Percentiles rank a stretch among this genome's conserved stretches.
Evolutionary conservation across 1,139 yeast genomes (phyloP).

Genomic region (Petasospora rhodanensis): DNA sequence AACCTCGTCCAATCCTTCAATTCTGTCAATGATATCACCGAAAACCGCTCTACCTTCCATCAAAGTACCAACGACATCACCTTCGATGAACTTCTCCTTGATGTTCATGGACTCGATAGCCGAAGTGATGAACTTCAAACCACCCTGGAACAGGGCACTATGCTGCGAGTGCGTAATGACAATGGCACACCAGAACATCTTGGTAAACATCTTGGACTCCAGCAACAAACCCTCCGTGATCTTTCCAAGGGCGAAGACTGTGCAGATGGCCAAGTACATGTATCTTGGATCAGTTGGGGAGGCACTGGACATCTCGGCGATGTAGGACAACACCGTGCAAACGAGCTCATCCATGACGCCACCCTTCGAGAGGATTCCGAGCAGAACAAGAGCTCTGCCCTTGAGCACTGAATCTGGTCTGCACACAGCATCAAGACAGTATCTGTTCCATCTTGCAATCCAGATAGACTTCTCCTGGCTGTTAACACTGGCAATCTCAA

Average conservation of each 20-base stretch:
- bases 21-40: slow-evolving; percentile 38
- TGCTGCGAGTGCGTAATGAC: slow-evolving; percentile 35
- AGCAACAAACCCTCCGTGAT: slow-evolving; percentile 59
- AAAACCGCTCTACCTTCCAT: slow-evolving; percentile 38
- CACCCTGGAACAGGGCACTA: slow-evolving; percentile 51
- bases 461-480: slow-evolving; percentile 54
- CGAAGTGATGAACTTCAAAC: slow-evolving; percentile 39
- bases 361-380: slow-evolving; percentile 63
- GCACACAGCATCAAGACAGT: slow-evolving; percentile 64
- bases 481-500: slow-evolving; percentile 47
- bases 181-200: slow-evolving; percentile 64
- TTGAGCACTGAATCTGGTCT: slow-evolving; percentile 58
- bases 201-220: slow-evolving; percentile 49
- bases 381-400: slow-evolving; percentile 64
- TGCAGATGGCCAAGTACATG: slow-evolving; percentile 31
- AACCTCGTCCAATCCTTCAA: slow-evolving; percentile 44
- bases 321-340: slow-evolving; percentile 35
- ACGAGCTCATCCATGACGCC: slow-evolving; percentile 64
- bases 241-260: slow-evolving; percentile 48
- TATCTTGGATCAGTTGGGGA: slow-evolving; percentile 24
- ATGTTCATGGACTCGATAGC: slow-evolving; percentile 28
- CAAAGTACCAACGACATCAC: slow-evolving; percentile 24
- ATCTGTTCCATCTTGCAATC: slow-evolving; percentile 67
- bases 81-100: slow-evolving; percentile 25
- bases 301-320: slow-evolving; percentile 28